phyloP scores from a whole-genome alignment of 1,284 basidiomycete species.

The Cryptococcus wingfieldii region DNA sequence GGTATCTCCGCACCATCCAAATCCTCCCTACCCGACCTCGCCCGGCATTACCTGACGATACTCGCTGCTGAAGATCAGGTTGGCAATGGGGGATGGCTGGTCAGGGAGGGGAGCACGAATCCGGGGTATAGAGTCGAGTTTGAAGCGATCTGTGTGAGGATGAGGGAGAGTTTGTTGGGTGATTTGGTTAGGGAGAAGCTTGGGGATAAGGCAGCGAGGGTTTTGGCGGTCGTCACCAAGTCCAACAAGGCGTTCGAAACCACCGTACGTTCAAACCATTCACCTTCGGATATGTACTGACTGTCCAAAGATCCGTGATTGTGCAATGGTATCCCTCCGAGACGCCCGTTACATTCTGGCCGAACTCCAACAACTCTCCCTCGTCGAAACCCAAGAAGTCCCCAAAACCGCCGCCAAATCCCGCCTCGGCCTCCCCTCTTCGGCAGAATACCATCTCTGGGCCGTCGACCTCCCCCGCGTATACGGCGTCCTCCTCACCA shows the following conservation, averaged over 20 bases:
- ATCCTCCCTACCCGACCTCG: constrained; percentile 28
- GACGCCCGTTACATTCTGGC: constrained; percentile 78
- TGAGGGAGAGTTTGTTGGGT: constrained; percentile 71
- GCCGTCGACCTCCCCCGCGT: constrained; percentile 78
- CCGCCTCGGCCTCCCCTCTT: constrained; percentile 49
- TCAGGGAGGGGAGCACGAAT: constrained; percentile 54
- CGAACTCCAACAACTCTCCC: constrained; percentile 68
- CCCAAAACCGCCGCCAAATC: constrained; percentile 81
- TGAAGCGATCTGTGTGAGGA: constrained; percentile 64
- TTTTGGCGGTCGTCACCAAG: constrained; percentile 73
- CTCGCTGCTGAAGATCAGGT: constrained; percentile 38
- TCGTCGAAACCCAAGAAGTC: constrained; percentile 86
- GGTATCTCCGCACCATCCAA: constrained; percentile 26
- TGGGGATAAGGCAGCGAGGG: constrained; percentile 78
- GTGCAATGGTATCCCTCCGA: constrained; percentile 84
- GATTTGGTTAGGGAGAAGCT: constrained; percentile 76
- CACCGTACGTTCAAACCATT: constrained; percentile 58
- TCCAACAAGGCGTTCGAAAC: constrained; percentile 97
- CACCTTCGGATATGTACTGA: not conserved
- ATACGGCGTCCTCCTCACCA: constrained; percentile 67
- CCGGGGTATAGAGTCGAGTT: constrained; percentile 67
- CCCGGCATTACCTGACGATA: constrained; percentile 34
- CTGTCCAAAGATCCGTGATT: constrained; percentile 74
- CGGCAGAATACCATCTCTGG: constrained; percentile 60
- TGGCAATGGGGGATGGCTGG: constrained; percentile 55